Base-by-base conservation (phyloP, 2,329 filamentous ascomycete species). In the Ophiostoma angusticollis region DNA sequence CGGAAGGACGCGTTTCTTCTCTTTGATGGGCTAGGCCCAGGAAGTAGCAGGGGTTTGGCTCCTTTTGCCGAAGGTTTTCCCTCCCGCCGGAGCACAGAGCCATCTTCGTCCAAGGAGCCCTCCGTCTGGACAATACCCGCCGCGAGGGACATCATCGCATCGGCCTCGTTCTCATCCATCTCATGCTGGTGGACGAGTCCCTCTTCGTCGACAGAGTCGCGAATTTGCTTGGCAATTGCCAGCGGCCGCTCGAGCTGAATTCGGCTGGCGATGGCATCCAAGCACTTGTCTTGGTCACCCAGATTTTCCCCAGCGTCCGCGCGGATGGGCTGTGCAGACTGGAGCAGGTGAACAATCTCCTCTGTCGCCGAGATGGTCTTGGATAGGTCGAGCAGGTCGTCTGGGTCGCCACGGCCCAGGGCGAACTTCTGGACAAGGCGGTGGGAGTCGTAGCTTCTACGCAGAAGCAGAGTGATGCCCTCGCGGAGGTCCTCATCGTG, bases 381-480 rank as follows among this genome's bases (percentile, higher is more conserved):
- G 1, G 84, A 84, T 12, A 98, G 66, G 35, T 77, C 81, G 31
- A 96, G 65, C 27, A 98, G 70, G 57, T 96, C 91, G 54, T 96
- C 89, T 1, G 89, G 72, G 52, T 93, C 83, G n/a, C 89, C 91
- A 46, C 84, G 75, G 9, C 89, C 87, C 8, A 96, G 72, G 1
- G 89, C 83, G 56, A 98, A 96, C 54, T 91, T 95, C 53, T 96
- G 91, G 2, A 94, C 78, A 3, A 98, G 67, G 1, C 91, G 81
- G 52, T 93, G 80, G 2, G 84, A 85, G 59, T 98, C 91, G 50
- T 85, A 79, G 37, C 79, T 89, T 18, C 75, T 71, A 45, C 76
- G 74, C 2, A 98, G 66, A 3, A 93, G 64, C 13, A 72, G 56
- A 1, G 76, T 63, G 18, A 93, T 62, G 31, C 74, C 68, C 48